These are phyloP conservation scores for Verticillium zaregamsianum DNA, from an alignment of 2,329 filamentous ascomycete species.

Conservation along the genomic window DNA sequence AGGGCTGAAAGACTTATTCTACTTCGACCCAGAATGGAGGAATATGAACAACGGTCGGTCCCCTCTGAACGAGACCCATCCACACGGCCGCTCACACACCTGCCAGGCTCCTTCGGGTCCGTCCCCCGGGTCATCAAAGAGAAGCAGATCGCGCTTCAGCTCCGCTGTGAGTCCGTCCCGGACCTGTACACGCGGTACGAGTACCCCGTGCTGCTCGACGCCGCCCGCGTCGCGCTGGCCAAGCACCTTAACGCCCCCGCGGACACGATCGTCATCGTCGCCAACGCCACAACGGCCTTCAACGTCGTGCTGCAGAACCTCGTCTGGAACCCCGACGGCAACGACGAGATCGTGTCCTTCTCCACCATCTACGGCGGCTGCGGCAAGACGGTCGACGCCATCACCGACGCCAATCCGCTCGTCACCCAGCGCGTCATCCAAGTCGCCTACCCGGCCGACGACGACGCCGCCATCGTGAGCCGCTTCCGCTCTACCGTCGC, in stretches of 20 bases:
- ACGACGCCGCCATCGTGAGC: constrained; percentile 56
- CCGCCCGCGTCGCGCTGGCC: constrained; percentile 61
- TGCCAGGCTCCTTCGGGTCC: constrained; percentile 71
- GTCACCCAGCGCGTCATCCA: constrained; percentile 50
- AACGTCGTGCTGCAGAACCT: constrained; percentile 80
- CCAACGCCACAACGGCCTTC: constrained; percentile 74
- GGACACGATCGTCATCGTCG: constrained; percentile 69
- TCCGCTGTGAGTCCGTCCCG: constrained; percentile 61
- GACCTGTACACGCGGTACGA: constrained; percentile 74
- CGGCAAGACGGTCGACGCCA: constrained; percentile 65
- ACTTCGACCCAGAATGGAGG: constrained; percentile 60
- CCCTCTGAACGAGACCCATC: not conserved
- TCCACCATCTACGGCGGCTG: constrained; percentile 75
- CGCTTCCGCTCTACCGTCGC: constrained; percentile 57
- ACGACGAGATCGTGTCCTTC: constrained; percentile 77
- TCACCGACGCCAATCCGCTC: constrained; percentile 57
- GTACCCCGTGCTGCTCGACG: constrained; percentile 58
- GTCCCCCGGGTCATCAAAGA: constrained; percentile 60
- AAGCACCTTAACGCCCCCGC: constrained; percentile 60
- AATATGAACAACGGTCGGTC: constrained; percentile 74
- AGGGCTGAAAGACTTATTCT: constrained; percentile 37
- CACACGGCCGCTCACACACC: constrained; percentile 9
- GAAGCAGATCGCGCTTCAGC: constrained; percentile 62
- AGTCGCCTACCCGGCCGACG: constrained; percentile 65
- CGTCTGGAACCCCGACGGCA: constrained; percentile 60